Evolutionary conservation across 2,329 filamentous ascomycete species (phyloP).

Genomic region (Tolypocladium cylindrosporum): DNA sequence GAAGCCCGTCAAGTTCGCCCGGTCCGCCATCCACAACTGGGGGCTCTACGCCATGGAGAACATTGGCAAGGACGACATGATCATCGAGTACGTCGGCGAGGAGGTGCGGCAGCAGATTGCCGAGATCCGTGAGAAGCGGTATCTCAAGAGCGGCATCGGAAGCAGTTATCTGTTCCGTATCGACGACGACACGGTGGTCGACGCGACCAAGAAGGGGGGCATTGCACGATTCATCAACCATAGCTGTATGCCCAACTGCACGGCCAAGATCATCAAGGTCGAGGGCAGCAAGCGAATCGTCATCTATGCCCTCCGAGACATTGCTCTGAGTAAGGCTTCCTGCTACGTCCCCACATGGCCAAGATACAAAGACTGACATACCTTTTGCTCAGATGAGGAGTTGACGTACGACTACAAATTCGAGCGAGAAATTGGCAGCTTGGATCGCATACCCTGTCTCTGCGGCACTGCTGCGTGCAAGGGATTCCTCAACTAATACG

Average conservation of each 20-base stretch:
- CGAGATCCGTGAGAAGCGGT: conserved; percentile 86
- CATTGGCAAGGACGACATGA: conserved; percentile 96
- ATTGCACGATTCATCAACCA: conserved; percentile 99
- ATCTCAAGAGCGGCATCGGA: conserved; percentile 92
- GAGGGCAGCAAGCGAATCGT: conserved; percentile 97
- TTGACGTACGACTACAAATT: conserved; percentile 99
- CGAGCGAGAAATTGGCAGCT: conserved; percentile 88
- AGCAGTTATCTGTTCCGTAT: conserved; percentile 98
- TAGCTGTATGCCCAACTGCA: conserved; percentile 96
- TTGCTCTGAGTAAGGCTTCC: conserved; percentile 70
- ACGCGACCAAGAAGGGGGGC: conserved; percentile 96
- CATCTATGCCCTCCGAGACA: conserved; percentile 95
- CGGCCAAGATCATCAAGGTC: conserved; percentile 98
- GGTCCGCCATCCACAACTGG: conserved; percentile 98
- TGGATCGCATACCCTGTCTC: conserved; percentile 93
- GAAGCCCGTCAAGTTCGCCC: conserved; percentile 96
- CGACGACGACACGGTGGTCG: conserved; percentile 93
- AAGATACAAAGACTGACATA: conserved; percentile 9
- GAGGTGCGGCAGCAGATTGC: conserved; percentile 94
- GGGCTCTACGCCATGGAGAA: conserved; percentile 96
- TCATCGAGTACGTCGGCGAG: conserved; percentile 98
- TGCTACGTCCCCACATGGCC: background rate
- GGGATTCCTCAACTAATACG: conserved; percentile 87
- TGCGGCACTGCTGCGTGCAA: conserved; percentile 96
- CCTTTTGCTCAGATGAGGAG: conserved; percentile 67